Evolutionary conservation across 2,329 filamentous ascomycete genomes (phyloP), one percentile per base, ranked within the genome.

Genomic region (Paracamarosporium sp.): DNA sequence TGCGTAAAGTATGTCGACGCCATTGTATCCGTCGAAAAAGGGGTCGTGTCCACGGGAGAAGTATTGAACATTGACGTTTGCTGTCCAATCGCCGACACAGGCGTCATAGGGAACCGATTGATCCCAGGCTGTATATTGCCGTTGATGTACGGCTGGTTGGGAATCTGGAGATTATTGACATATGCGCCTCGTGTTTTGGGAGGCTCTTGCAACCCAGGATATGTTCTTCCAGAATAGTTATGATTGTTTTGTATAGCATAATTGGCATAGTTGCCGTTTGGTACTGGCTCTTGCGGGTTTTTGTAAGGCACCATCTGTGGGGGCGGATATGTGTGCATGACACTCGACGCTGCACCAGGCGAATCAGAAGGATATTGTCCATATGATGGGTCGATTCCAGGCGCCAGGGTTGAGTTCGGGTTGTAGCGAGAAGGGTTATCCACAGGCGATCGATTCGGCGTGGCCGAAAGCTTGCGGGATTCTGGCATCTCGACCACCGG

Each of bases 311-410:
- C 60, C 59, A 74, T 65, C 40, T 78, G 75, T 30, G 74, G 73
- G 43, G 75, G 75, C 20, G 74, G 75, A 52, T 77, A 78, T 1
- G 74, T 75, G 45, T 77, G 74, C 72, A 76, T 77, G 5, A 58
- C 63, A 47, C 56, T 66, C 13, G 74, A 61, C 22, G 64, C 62
- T 40, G 53, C 51, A 17, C 67, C 67, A 6, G 66, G 30, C 41
- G 66, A 62, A 17, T 74, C 67, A 9, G 65, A 60, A 9, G 71
- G 59, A 15, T 65, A 69, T 40, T 70, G 68, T 30, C 61, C 57
- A 50, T 70, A 67, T 1, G 63, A 69, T 11, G 71, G 69, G 36
- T 73, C 66, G 46, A 76, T 68, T 1, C 72, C 72, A 20, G 74
- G 69, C 27, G 72, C 71, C 38, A 73, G 65, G 12, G 65, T 71